phyloP scores from a whole-genome alignment of 1,284 basidiomycete genomes.

The Leccinum olivaceoglutinosum region DNA sequence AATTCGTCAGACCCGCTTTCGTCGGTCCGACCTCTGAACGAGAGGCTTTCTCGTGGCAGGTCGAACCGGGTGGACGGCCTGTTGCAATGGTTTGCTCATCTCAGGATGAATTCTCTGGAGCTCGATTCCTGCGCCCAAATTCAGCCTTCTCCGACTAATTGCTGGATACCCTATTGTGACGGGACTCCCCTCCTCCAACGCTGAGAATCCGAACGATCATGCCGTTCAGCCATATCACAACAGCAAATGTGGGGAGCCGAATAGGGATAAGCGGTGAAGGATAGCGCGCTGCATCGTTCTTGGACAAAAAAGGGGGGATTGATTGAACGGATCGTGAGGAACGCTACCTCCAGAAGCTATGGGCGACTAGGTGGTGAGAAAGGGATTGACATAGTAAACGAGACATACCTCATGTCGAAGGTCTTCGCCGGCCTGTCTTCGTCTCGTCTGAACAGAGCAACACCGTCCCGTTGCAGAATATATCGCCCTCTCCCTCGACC shows the following conservation, averaged over 20 bases:
- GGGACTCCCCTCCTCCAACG: slow-evolving; percentile 38
- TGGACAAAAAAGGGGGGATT: slow-evolving; percentile 22
- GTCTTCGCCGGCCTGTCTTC: no score
- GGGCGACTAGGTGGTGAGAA: no score
- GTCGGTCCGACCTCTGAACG: slow-evolving; percentile 31
- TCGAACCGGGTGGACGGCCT: slow-evolving; percentile 1
- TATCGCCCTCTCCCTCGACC: no score
- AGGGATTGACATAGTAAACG: no score
- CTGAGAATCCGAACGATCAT: slow-evolving; percentile 59
- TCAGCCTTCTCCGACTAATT: slow-evolving; percentile 49
- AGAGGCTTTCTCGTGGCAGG: slow-evolving; percentile 17
- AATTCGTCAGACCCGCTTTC: slow-evolving; percentile 34
- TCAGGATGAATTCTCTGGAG: slow-evolving; percentile 13
- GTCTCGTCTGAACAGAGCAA: no score
- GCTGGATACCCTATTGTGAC: slow-evolving; percentile 31
- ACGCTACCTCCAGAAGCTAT: slow-evolving; percentile 17
- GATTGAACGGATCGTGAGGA: slow-evolving; percentile 67
- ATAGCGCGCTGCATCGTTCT: slow-evolving; percentile 43
- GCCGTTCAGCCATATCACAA: slow-evolving; percentile 73
- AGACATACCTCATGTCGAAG: no score
- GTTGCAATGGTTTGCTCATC: slow-evolving; percentile 11
- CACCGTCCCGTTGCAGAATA: no score
- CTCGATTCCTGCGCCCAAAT: slow-evolving; percentile 39
- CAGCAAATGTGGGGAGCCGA: slow-evolving; percentile 66
- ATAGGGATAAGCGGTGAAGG: slow-evolving; percentile 74